Evolutionary conservation across 176 grass and related monocot genomes (phyloP).

Genomic region (Juncus inflexus): DNA sequence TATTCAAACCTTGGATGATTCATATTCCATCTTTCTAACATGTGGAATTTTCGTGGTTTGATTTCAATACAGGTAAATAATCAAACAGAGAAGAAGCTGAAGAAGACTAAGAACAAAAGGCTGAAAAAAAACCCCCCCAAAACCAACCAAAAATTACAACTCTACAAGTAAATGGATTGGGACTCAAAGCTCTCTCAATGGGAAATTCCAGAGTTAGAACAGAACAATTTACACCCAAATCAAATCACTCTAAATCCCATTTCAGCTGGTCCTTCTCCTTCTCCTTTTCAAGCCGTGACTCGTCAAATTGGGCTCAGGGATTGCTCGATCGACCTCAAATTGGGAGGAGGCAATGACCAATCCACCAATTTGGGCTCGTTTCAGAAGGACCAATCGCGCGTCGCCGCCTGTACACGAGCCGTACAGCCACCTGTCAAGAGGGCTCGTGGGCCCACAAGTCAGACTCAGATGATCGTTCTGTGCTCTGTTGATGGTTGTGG

Average conservation of each 20-base stretch:
- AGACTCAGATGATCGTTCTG: slow-evolving; percentile 10
- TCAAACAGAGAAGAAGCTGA: slow-evolving; percentile 11
- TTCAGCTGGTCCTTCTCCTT: background rate
- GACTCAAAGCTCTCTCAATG: slow-evolving; percentile 40
- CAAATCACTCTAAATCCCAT: slow-evolving; percentile 2
- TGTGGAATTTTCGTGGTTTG: slow-evolving; percentile 11
- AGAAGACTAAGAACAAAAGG: background rate
- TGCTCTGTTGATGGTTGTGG: slow-evolving; percentile 72
- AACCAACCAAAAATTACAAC: background rate
- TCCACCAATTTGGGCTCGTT: slow-evolving; percentile 23
- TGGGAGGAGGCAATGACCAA: slow-evolving; percentile 12
- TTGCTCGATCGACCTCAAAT: slow-evolving; percentile 42
- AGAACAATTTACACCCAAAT: slow-evolving; percentile 13
- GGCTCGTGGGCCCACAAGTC: slow-evolving; percentile 21
- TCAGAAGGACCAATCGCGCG: slow-evolving; percentile 25
- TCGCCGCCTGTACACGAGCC: background rate
- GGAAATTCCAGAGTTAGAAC: slow-evolving; percentile 40
- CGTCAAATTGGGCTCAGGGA: slow-evolving; percentile 26
- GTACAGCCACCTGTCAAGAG: slow-evolving; percentile 17
- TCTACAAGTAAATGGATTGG: slow-evolving; percentile 57
- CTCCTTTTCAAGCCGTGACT: background rate
- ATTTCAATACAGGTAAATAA: slow-evolving; percentile 17
- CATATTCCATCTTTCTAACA: background rate
- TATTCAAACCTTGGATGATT: background rate
- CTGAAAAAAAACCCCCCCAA: background rate